phyloP scores from a whole-genome alignment of 371 early-diverging fungal genomes.

The Syncephalastrum contaminatum region DNA sequence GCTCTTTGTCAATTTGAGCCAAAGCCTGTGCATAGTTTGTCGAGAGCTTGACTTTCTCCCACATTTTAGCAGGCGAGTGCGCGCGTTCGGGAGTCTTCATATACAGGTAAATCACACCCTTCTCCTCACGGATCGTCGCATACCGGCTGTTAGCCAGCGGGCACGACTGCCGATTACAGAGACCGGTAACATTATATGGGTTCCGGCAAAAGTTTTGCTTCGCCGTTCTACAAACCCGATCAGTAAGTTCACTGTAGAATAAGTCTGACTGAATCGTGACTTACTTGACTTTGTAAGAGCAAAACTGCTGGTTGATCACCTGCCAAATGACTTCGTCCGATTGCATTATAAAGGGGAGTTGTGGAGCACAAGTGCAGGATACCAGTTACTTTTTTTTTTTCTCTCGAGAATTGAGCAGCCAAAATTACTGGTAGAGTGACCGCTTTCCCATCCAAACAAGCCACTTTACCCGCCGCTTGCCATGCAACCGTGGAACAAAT shows the following conservation, averaged over 20 bases:
- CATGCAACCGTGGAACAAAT: no score
- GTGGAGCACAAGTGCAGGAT: no score
- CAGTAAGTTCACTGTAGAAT: background rate
- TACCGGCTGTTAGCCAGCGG: slow-evolving; percentile 98
- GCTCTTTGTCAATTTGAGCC: slow-evolving; percentile 91
- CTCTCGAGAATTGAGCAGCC: no score
- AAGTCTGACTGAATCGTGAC: slow-evolving; percentile 13
- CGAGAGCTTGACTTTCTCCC: slow-evolving; percentile 93
- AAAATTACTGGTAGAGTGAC: no score
- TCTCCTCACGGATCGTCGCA: slow-evolving; percentile 95
- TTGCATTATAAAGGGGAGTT: slow-evolving; percentile 23
- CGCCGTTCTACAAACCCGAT: slow-evolving; percentile 13
- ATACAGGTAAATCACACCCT: slow-evolving; percentile 88
- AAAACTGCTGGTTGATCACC: slow-evolving; percentile 90
- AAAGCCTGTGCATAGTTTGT: slow-evolving; percentile 94
- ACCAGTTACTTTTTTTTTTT: no score
- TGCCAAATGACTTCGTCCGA: slow-evolving; percentile 87
- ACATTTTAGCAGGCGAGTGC: slow-evolving; percentile 93
- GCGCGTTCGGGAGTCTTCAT: slow-evolving; percentile 98
- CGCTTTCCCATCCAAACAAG: no score
- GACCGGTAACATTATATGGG: slow-evolving; percentile 97
- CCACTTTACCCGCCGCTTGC: no score
- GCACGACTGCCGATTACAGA: slow-evolving; percentile 96
- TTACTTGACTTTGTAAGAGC: slow-evolving; percentile 95
- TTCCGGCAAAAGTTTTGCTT: slow-evolving; percentile 90